Conservation (phyloP, 1,139 yeast genomes). For the Taphrina confusa region DNA sequence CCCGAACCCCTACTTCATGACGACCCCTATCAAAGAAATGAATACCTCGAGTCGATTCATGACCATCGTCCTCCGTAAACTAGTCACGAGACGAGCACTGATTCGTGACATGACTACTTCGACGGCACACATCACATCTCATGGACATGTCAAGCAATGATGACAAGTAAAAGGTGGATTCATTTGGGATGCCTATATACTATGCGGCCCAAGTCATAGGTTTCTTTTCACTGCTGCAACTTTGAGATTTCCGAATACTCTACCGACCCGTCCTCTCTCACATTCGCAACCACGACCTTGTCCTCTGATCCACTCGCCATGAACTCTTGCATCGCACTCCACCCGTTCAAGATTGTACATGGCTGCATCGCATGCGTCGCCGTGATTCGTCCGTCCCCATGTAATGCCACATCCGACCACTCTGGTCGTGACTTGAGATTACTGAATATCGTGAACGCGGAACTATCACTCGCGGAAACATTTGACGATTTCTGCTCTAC, state of each 20-base stretch:
- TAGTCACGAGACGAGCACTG: too few relatives aligned
- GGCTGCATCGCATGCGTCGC: not conserved
- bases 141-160: too few relatives aligned
- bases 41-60: too few relatives aligned
- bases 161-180: too few relatives aligned
- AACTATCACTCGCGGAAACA: not conserved
- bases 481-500: not conserved
- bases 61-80: too few relatives aligned
- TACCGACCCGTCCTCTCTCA: not conserved
- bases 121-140: too few relatives aligned
- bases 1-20: too few relatives aligned
- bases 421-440: conserved; percentile 1
- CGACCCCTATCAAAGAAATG: too few relatives aligned
- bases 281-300: not conserved
- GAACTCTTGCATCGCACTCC: not conserved
- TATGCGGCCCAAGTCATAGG: too few relatives aligned
- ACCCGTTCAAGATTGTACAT: not conserved
- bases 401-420: conserved; percentile 13
- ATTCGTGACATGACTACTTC: too few relatives aligned
- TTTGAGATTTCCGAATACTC: conserved; percentile 1
- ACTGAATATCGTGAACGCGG: not conserved
- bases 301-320: not conserved
- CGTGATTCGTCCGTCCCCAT: not conserved
- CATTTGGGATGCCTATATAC: too few relatives aligned
- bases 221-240: not conserved